These are phyloP conservation scores for Aphanocladium album DNA, from an alignment of 2,329 filamentous ascomycete genomes.

Conservation along the genomic window DNA sequence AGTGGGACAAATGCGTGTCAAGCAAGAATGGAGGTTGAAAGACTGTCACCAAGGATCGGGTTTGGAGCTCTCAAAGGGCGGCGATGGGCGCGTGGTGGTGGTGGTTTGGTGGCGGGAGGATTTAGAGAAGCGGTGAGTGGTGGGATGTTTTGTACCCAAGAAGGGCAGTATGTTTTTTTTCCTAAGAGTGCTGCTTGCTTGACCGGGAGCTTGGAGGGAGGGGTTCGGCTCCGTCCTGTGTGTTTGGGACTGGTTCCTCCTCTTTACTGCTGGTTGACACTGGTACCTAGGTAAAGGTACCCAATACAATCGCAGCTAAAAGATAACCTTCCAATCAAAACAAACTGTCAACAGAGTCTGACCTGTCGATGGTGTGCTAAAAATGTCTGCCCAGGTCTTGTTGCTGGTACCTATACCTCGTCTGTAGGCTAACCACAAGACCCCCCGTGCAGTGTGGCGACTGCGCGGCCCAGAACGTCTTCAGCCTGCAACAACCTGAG, in stretches of 20 bases:
- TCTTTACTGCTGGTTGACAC: too few species aligned
- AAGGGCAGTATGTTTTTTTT: not conserved
- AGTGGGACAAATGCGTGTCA: not conserved
- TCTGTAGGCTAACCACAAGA: too few species aligned
- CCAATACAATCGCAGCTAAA: not conserved
- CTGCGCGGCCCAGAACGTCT: constrained; percentile 9
- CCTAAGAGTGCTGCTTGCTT: too few species aligned
- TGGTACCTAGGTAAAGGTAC: not conserved
- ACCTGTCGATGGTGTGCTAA: not conserved
- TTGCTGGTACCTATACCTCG: not conserved
- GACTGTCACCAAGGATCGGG: not conserved
- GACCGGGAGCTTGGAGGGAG: not conserved
- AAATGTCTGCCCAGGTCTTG: not conserved
- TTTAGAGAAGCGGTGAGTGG: not conserved
- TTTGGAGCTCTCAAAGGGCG: not conserved
- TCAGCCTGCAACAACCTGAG: not conserved
- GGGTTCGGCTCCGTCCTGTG: not conserved
- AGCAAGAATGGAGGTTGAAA: not conserved
- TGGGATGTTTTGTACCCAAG: not conserved
- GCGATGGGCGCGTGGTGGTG: not conserved
- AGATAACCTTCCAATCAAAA: not conserved
- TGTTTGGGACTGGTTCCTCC: not conserved
- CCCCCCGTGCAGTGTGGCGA: constrained; percentile 9
- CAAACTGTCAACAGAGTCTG: not conserved
- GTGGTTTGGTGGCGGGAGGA: not conserved